These are phyloP conservation scores for Aschersonia sp. DNA, from an alignment of 2,329 filamentous ascomycete genomes.

Conservation along the genomic window DNA sequence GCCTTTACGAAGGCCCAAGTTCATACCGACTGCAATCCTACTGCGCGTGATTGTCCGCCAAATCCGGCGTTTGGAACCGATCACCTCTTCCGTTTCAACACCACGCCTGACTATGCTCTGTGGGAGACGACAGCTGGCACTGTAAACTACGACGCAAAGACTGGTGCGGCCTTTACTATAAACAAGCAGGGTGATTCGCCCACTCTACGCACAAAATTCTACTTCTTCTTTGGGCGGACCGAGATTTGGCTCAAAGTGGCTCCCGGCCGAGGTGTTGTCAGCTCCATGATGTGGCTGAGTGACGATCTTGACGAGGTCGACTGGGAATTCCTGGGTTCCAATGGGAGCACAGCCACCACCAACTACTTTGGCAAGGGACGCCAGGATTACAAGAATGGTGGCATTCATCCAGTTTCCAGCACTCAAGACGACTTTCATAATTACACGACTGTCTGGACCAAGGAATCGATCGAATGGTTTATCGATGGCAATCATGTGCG, in stretches of 20 bases:
- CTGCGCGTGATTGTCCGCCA: constrained; percentile 51
- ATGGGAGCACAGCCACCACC: constrained; percentile 46
- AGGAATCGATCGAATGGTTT: constrained; percentile 49
- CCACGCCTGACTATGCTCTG: constrained; percentile 38
- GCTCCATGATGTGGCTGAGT: constrained; percentile 69
- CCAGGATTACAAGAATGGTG: constrained; percentile 47
- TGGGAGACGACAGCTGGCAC: constrained; percentile 58
- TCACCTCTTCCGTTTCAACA: constrained; percentile 50
- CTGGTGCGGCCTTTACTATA: constrained; percentile 62
- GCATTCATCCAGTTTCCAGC: constrained; percentile 39
- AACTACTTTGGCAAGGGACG: constrained; percentile 72
- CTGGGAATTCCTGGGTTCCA: constrained; percentile 66
- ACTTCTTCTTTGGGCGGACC: constrained; percentile 73
- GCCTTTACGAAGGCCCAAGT: constrained; percentile 54
- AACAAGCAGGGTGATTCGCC: constrained; percentile 57
- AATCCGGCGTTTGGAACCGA: constrained; percentile 56
- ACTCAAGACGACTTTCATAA: constrained; percentile 54
- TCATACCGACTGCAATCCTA: constrained; percentile 62
- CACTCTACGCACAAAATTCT: constrained; percentile 65
- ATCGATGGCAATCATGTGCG: constrained; percentile 56
- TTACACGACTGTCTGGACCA: constrained; percentile 63
- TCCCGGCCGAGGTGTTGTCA: constrained; percentile 60
- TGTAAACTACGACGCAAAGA: constrained; percentile 43
- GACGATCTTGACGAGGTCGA: constrained; percentile 81
- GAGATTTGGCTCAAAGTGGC: constrained; percentile 69